These are phyloP conservation scores for Pythium chondricola DNA, from an alignment of 352 stramenopile species.

Conservation along the genomic window DNA sequence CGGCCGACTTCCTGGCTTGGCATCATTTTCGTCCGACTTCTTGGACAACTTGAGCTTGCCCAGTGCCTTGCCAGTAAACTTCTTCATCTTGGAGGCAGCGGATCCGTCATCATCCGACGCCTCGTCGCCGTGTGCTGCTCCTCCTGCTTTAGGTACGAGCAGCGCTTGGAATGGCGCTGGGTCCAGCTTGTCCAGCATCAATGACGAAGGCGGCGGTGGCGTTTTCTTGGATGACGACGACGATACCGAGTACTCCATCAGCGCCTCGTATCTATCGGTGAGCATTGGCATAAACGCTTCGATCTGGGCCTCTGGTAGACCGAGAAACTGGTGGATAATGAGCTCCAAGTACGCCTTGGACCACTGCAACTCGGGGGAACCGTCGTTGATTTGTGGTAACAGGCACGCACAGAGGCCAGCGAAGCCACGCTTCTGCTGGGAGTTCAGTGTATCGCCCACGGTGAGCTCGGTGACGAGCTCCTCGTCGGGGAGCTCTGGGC, in stretches of 20 bases:
- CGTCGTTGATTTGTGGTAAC: constrained; percentile 57
- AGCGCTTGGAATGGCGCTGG: constrained; percentile 56
- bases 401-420: constrained; percentile 62
- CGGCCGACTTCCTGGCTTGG: background rate
- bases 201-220: background rate
- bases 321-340: constrained; percentile 54
- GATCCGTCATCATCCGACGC: background rate
- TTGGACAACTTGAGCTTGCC: constrained; percentile 24
- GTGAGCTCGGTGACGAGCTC: constrained; percentile 11
- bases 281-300: constrained; percentile 75
- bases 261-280: constrained; percentile 23
- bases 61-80: constrained; percentile 17
- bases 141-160: constrained; percentile 26
- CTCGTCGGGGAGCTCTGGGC: constrained; percentile 2
- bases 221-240: constrained; percentile 1
- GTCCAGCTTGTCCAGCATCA: constrained; percentile 29
- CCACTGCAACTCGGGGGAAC: constrained; percentile 47
- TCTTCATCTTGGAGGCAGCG: constrained; percentile 6
- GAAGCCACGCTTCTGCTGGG: constrained; percentile 60
- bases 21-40: constrained; percentile 22
- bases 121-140: background rate
- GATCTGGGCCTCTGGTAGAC: constrained; percentile 38
- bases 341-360: constrained; percentile 58
- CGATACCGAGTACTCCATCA: constrained; percentile 16
- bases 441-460: constrained; percentile 33